Conservation (phyloP, 169 alveolate genomes). For the Eimeria maxima region DNA sequence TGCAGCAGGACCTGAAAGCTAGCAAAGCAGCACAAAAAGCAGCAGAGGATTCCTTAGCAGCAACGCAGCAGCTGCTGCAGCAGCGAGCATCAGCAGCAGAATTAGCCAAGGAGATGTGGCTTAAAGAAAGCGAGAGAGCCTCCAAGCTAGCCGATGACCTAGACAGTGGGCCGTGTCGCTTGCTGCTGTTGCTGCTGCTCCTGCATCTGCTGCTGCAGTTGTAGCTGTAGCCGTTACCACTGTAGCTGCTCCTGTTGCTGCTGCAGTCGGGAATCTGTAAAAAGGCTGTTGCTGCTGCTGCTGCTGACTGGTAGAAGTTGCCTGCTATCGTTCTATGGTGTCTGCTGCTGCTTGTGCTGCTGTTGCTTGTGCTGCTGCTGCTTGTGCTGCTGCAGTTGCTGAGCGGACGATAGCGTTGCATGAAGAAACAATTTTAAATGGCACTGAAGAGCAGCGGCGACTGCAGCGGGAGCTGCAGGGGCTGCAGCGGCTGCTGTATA, state of each 20-base stretch:
- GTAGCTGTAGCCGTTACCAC: background rate
- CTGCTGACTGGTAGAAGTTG: background rate
- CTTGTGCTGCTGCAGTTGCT: conserved; percentile 64
- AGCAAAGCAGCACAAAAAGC: conserved; percentile 47
- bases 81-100: conserved; percentile 44
- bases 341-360: conserved; percentile 16
- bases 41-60: conserved; percentile 44
- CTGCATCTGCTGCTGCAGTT: conserved; percentile 16
- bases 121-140: conserved; percentile 78
- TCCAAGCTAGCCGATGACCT: conserved; percentile 78
- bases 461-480: conserved; percentile 53
- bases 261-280: background rate
- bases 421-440: conserved; percentile 12
- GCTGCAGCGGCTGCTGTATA: background rate
- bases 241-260: conserved; percentile 18
- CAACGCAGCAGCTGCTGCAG: conserved; percentile 55
- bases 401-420: conserved; percentile 22
- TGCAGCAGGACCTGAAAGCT: conserved; percentile 73
- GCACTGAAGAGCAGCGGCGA: conserved; percentile 57
- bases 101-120: conserved; percentile 82
- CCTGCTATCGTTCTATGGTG: background rate
- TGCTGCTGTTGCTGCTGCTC: conserved; percentile 24
- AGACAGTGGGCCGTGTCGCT: conserved; percentile 35
- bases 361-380: conserved; percentile 54
- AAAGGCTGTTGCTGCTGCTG: conserved; percentile 8